Base-by-base conservation (phyloP, 2,329 filamentous ascomycete species). In the Davidsoniella virescens region DNA sequence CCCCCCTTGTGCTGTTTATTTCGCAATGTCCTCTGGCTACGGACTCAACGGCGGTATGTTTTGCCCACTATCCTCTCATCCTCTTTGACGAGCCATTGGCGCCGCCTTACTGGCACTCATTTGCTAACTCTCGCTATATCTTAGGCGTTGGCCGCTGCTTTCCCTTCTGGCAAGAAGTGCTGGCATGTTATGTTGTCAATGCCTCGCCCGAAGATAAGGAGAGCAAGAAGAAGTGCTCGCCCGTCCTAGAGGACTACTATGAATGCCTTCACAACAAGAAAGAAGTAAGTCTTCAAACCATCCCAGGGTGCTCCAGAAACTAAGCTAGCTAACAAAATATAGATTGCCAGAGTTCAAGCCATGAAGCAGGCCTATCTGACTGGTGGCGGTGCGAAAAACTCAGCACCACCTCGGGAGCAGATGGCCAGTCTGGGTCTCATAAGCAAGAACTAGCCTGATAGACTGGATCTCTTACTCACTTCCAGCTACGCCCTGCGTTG, bases 231-330 rank as follows among this genome's bases (percentile, higher is more conserved):
- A 94, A 94, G 70, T 98, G 93, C 65, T 70, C 75, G 16, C 82
- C 84, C 14, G 76, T 80, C 4, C 73, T 96, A 57, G 92, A 98
- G 65, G 92, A 98, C 65, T 98, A 98, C 72, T 94, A 95, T 65
- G 92, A 98, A 71, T 98, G 93, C 68, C 70, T 98, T 63, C 92
- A 98, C 67, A 92, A 98, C 74, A 87, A 84, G 74, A 98, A 98
- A 72, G 92, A 98, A 86, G 92, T 96, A 62, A 52, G 77, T 66
- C 25, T 47, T 48, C 12, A 23, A 47, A n/a, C 10, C 6, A 18
- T 10, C 29, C 0, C n/a, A 25, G 2, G n/a, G 1, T 17, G 25
- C 41, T 12, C 41, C 18, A 17, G 8, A 17, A 6, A 18, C 41
- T n/a, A 43, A 43, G 41, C 29, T 50, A 44, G 44, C 42, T 10